A percentile compares a stretch with the other conserved stretches of the same genome.
Conservation (phyloP, 176 grass and related monocot species). For the Carex cristatella region DNA sequence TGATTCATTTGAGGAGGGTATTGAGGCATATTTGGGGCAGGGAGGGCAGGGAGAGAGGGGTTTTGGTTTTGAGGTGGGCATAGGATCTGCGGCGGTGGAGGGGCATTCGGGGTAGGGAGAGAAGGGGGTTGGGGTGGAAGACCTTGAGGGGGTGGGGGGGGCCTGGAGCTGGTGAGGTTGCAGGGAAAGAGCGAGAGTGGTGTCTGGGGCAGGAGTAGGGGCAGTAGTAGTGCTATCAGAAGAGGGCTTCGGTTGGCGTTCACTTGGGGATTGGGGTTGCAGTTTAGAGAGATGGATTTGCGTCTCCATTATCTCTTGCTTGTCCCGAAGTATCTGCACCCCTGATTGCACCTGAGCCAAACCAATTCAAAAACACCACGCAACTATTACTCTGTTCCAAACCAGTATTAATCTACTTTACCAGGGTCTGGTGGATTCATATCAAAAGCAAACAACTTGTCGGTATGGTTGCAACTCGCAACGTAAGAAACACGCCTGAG, state of each 20-base stretch:
- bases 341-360: constrained; percentile 63
- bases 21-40: constrained; percentile 29
- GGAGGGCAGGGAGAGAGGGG: constrained; percentile 32
- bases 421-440: neutral
- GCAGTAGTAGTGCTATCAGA: constrained; percentile 33
- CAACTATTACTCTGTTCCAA: neutral
- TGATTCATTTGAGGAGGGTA: constrained; percentile 27
- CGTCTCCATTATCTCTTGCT: constrained; percentile 65
- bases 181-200: neutral
- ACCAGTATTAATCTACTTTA: neutral
- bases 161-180: constrained; percentile 26
- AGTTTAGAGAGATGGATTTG: constrained; percentile 63
- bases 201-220: constrained; percentile 23
- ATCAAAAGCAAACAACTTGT: neutral
- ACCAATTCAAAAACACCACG: neutral
- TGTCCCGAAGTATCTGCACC: constrained; percentile 77
- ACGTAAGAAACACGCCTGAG: neutral
- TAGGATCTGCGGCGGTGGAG: constrained; percentile 32
- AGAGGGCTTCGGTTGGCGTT: constrained; percentile 25
- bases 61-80: constrained; percentile 38
- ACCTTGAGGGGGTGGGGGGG: constrained; percentile 23
- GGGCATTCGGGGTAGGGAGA: constrained; percentile 44
- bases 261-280: constrained; percentile 23
- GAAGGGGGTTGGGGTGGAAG: constrained; percentile 23
- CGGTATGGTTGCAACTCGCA: neutral